phyloP scores from a whole-genome alignment of 192 early-diverging fungal genomes.

The Allomyces macrogynus region DNA sequence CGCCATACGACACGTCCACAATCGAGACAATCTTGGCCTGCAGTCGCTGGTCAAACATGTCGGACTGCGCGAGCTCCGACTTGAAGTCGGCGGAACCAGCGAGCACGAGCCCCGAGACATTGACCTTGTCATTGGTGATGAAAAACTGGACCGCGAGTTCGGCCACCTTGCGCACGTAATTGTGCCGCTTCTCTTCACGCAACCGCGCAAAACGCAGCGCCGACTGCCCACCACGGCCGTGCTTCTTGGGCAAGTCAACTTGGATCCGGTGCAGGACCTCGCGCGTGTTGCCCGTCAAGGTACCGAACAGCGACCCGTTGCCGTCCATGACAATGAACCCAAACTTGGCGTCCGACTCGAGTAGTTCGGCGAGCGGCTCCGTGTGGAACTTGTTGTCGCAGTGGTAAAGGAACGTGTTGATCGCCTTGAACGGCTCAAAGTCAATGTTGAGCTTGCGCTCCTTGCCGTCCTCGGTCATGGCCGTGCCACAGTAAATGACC shows the following conservation, averaged over 20 bases:
- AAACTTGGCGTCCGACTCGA: conserved; percentile 86
- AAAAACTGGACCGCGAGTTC: conserved; percentile 89
- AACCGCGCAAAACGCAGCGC: conserved; percentile 98
- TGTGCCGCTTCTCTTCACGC: conserved; percentile 95
- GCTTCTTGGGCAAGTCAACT: conserved; percentile 99
- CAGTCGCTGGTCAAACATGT: conserved; percentile 88
- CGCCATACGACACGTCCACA: conserved; percentile 96
- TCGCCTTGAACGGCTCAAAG: conserved; percentile 97
- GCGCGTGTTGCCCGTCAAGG: conserved; percentile 80
- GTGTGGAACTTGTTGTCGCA: conserved; percentile 99
- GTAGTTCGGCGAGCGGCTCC: conserved; percentile 69
- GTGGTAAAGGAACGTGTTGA: conserved; percentile 94
- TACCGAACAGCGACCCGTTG: conserved; percentile 87
- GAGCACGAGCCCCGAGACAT: conserved; percentile 73
- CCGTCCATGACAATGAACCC: conserved; percentile 99
- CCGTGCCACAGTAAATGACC: conserved; percentile 84
- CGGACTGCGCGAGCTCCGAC: conserved; percentile 82
- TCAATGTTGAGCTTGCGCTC: conserved; percentile 98
- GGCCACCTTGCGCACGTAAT: conserved; percentile 96
- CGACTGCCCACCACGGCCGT: conserved; percentile 99
- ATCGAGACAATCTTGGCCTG: conserved; percentile 71
- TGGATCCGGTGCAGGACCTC: conserved; percentile 82
- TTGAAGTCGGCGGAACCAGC: conserved; percentile 99
- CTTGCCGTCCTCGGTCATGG: conserved; percentile 95
- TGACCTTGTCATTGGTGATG: conserved; percentile 79